Conservation (phyloP, 2,329 filamentous ascomycete species). For the Xylaria sp. region DNA sequence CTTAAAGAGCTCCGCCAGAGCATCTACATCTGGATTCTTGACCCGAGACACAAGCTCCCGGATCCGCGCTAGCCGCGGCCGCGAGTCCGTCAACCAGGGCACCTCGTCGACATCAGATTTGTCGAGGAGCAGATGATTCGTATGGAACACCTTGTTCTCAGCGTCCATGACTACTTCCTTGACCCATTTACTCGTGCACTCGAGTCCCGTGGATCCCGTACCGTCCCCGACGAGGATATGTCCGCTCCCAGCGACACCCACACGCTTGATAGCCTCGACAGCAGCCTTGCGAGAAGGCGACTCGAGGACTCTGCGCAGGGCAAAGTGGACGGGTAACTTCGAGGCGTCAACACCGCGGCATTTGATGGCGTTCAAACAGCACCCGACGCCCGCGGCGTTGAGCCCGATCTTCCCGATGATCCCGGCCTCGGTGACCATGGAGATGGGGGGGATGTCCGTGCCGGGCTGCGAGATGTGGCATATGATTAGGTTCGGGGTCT, state of each 20-base stretch:
- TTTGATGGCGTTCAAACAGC: constrained; percentile 66
- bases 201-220: constrained; percentile 50
- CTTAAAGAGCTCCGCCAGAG: constrained; percentile 36
- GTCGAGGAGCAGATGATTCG: constrained; percentile 50
- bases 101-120: constrained; percentile 40
- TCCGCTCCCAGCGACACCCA: constrained; percentile 55
- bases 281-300: constrained; percentile 53
- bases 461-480: constrained; percentile 50
- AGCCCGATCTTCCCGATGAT: constrained; percentile 71
- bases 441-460: constrained; percentile 51
- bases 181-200: constrained; percentile 47
- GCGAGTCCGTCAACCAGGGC: constrained; percentile 42
- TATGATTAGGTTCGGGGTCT: constrained; percentile 56
- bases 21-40: constrained; percentile 21
- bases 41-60: constrained; percentile 33
- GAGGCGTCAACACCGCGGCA: constrained; percentile 58
- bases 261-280: constrained; percentile 47
- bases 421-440: constrained; percentile 64
- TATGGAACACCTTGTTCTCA: constrained; percentile 46
- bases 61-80: constrained; percentile 34
- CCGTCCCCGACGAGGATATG: constrained; percentile 57
- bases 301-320: constrained; percentile 61
- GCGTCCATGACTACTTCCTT: constrained; percentile 38
- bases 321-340: constrained; percentile 65
- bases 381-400: constrained; percentile 63